Conservation (phyloP, 2,329 filamentous ascomycete species). For the Nannizziopsis arthrosporioides region DNA sequence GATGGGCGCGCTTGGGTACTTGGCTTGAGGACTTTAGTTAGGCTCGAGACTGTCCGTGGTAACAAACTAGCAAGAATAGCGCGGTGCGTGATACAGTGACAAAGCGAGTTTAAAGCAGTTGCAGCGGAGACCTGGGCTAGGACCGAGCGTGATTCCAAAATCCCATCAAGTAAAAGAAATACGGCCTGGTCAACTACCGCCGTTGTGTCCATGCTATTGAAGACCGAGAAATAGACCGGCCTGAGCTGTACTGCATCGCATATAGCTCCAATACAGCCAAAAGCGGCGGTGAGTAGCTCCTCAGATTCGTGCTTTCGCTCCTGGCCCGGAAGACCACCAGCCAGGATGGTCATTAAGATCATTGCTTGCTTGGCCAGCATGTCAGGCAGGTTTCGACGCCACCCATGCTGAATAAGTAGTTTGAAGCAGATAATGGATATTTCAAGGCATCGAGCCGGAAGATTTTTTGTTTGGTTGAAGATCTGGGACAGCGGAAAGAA, state of each 20-base stretch:
- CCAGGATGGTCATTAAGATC: conserved; percentile 69
- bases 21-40: conserved; percentile 63
- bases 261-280: conserved; percentile 51
- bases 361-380: conserved; percentile 73
- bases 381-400: conserved; percentile 59
- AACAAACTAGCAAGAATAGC: conserved; percentile 74
- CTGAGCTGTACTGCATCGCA: conserved; percentile 41
- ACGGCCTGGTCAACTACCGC: conserved; percentile 74
- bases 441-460: conserved; percentile 60
- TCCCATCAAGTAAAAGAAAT: conserved; percentile 63
- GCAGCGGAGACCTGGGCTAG: conserved; percentile 62
- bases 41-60: conserved; percentile 71
- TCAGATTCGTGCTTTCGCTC: conserved; percentile 42
- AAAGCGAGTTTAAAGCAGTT: conserved; percentile 51
- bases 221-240: conserved; percentile 32
- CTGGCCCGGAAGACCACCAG: conserved; percentile 58
- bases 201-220: conserved; percentile 48
- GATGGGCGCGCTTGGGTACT: conserved; percentile 50
- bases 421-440: conserved; percentile 62
- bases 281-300: conserved; percentile 61
- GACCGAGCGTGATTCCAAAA: conserved; percentile 52
- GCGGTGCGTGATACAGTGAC: conserved; percentile 54
- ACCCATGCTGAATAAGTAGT: conserved; percentile 64
- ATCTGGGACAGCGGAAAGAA: conserved; percentile 89
- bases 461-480: conserved; percentile 60